phyloP scores from a whole-genome alignment of 768 basidiomycete species.

The Leccinum subgranulosum region DNA sequence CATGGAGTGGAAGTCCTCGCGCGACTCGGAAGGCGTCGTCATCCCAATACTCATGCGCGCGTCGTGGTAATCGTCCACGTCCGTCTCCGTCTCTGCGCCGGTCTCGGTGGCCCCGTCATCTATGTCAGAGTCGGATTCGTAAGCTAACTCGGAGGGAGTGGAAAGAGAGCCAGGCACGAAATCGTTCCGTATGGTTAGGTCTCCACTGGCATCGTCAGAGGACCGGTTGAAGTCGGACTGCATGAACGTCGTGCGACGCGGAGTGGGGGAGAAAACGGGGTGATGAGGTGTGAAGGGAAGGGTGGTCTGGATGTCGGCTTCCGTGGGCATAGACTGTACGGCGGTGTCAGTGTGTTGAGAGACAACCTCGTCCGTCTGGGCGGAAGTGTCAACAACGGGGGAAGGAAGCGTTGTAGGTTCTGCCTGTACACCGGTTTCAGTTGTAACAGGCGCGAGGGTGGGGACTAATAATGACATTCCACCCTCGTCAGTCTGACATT shows the following conservation, averaged over 20 bases:
- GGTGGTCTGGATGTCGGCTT: conserved; percentile 36
- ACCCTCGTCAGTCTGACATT: conserved; percentile 61
- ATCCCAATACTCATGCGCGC: conserved; percentile 61
- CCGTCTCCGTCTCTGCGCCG: conserved; percentile 65
- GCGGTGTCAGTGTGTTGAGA: conserved; percentile 40
- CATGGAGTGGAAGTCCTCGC: conserved; percentile 75
- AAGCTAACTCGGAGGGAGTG: conserved; percentile 28
- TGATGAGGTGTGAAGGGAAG: conserved; percentile 23
- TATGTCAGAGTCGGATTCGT: conserved; percentile 43
- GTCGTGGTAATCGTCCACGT: conserved; percentile 72
- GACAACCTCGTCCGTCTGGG: conserved; percentile 47
- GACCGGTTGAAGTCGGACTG: conserved; percentile 41
- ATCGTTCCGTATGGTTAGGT: conserved; percentile 31
- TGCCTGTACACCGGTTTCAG: conserved; percentile 42
- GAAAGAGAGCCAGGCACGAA: conserved; percentile 23
- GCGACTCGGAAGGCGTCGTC: conserved; percentile 64
- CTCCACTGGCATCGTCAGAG: conserved; percentile 38
- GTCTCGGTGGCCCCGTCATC: conserved; percentile 54
- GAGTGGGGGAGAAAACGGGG: conserved; percentile 21
- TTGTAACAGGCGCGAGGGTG: conserved; percentile 28
- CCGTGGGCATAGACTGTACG: conserved; percentile 42
- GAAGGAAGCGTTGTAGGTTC: conserved; percentile 23
- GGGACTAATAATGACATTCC: conserved; percentile 28
- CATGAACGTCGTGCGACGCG: conserved; percentile 45
- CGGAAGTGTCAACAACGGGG: conserved; percentile 23